Conservation (phyloP, 1,284 basidiomycete genomes). For the Sutorius eximius region DNA sequence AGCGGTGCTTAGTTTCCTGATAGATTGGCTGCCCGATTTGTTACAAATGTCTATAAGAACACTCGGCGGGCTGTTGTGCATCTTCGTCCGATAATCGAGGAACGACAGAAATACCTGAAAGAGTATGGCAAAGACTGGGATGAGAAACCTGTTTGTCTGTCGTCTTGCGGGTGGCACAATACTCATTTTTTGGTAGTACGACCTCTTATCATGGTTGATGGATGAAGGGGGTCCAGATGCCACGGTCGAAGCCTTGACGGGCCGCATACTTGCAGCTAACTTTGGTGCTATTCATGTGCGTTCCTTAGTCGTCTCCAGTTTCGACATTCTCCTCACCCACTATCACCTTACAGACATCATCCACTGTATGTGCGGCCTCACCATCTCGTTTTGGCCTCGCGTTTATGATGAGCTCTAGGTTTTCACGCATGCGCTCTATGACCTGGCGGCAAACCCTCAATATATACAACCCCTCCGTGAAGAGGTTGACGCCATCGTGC, state of each 20-base stretch:
- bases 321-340: not conserved
- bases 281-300: slow-evolving; percentile 41
- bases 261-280: slow-evolving; percentile 37
- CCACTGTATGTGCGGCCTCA: slow-evolving; percentile 8
- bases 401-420: slow-evolving; percentile 9
- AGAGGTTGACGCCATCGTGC: slow-evolving; percentile 41
- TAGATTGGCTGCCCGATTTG: slow-evolving; percentile 9
- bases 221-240: slow-evolving; percentile 37
- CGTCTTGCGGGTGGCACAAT: not conserved
- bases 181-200: slow-evolving; percentile 31
- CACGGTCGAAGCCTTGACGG: slow-evolving; percentile 30
- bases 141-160: slow-evolving; percentile 37
- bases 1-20: not conserved
- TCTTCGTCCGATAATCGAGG: slow-evolving; percentile 36
- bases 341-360: slow-evolving; percentile 5
- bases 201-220: slow-evolving; percentile 45
- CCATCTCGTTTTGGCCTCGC: not conserved
- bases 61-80: slow-evolving; percentile 22
- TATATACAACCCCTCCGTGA: slow-evolving; percentile 40
- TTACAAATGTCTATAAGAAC: slow-evolving; percentile 25
- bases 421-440: slow-evolving; percentile 38
- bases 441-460: slow-evolving; percentile 39
- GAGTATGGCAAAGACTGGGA: slow-evolving; percentile 39
- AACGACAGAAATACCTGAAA: slow-evolving; percentile 33
- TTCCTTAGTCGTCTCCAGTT: not conserved